phyloP scores from a whole-genome alignment of 257 asterid species.

The Jacaranda copaia region DNA sequence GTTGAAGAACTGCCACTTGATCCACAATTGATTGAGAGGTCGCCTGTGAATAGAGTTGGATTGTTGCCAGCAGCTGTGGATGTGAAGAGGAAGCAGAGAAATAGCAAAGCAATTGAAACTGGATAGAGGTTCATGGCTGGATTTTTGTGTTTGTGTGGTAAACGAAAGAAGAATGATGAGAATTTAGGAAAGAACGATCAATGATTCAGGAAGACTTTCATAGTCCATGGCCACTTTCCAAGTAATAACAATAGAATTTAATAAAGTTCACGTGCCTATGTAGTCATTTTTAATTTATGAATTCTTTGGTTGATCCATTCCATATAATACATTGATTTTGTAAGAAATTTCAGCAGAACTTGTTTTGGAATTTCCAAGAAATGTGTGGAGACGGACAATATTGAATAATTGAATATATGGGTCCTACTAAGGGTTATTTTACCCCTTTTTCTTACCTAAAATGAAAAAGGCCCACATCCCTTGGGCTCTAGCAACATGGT shows the following conservation, averaged over 20 bases:
- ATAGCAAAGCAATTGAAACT: background rate
- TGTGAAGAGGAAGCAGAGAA: background rate
- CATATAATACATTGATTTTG: too few species aligned
- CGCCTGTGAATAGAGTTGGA: slow-evolving; percentile 32
- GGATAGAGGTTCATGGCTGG: slow-evolving; percentile 10
- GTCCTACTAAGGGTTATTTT: too few species aligned
- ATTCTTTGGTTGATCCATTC: too few species aligned
- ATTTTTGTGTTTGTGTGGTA: background rate
- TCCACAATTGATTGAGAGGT: slow-evolving; percentile 50
- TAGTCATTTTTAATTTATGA: too few species aligned
- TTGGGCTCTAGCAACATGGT: too few species aligned
- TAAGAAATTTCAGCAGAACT: too few species aligned
- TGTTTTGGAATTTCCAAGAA: too few species aligned
- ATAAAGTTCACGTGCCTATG: background rate
- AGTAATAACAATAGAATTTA: background rate
- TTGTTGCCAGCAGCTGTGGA: background rate
- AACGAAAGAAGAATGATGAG: background rate
- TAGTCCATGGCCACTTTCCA: background rate
- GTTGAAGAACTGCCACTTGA: slow-evolving; percentile 39
- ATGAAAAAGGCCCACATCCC: too few species aligned
- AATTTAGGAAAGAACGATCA: background rate
- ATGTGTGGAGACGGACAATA: too few species aligned
- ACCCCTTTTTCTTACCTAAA: too few species aligned
- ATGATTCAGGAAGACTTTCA: background rate
- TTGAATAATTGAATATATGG: too few species aligned